Evolutionary conservation across 371 early-diverging fungal genomes (phyloP), one percentile per base, ranked within the genome.

Genomic region (Blastocladiella emersonii): DNA sequence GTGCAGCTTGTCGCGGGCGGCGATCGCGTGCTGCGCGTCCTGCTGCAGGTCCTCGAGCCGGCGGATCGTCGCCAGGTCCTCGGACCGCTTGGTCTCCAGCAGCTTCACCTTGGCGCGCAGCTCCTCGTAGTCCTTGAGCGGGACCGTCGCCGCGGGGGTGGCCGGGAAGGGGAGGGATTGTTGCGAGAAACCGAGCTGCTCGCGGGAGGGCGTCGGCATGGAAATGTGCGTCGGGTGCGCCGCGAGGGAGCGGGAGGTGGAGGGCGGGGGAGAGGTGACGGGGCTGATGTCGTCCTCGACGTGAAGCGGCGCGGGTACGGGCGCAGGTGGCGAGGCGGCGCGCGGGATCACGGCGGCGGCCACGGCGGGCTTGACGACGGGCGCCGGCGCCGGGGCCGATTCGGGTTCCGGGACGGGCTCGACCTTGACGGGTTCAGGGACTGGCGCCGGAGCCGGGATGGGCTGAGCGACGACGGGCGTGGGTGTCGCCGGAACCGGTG

Each of bases 101-200:
- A 87, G 78, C 57, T 80, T 81, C 37, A 91, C 75, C 70, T 89
- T 89, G 53, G 87, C 73, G n/a, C 85, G 81, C 57, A 92, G 72
- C 62, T 92, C 94, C 59, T 92, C 91, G 61, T 82, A 79, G 49
- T 91, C 88, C 69, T 83, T 84, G 55, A 82, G 35, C 1, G 86
- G 71, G 3, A 88, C 77, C 39, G 69, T n/a, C n/a, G 76, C 69
- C 75, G 74, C 59, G 62, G 30, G 68, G 61, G 63, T 70, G 71
- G 37, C 66, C 63, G 72, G 70, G 69, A 60, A 37, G 39, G 39
- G 5, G 39, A 37, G 5, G 7, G 39, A 7, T 37, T 37, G 39
- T 13, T n/a, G n/a, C n/a, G n/a, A n/a, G n/a, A n/a, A n/a, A n/a
- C n/a, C n/a, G n/a, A n/a, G n/a, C n/a, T n/a, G n/a, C n/a, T n/a